Base-by-base conservation (phyloP, 371 early-diverging fungal species). In the Mucor mucedo region DNA sequence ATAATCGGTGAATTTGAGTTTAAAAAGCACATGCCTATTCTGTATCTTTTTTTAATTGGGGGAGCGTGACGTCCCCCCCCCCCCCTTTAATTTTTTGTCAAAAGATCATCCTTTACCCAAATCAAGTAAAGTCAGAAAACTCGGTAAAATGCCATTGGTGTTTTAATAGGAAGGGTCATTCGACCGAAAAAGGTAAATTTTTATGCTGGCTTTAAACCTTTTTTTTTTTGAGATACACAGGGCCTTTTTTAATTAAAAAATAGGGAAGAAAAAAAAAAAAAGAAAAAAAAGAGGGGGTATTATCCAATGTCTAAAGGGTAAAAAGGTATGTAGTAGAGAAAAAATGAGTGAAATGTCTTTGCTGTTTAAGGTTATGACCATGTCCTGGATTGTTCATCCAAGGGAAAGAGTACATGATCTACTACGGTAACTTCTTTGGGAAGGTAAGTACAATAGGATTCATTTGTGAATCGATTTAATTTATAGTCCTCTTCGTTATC, bases 391-490 rank as follows among this genome's bases (percentile, higher is more conserved):
- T 10, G 44, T 11, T 10, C 10, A 13, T n/a, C n/a, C 44, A 42
- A 14, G 44, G n/a, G n/a, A 42, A 14, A n/a, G 4, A 42, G 0
- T 42, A n/a, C 10, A 42, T 42, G 10, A 13, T 42, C 44, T 42
- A 42, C 44, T 14, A 42, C 10, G 11, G 14, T 42, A 14, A 4
- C n/a, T 42, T 14, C 44, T 49, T 49, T n/a, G 10, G 57, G 57
- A 44, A 32, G 30, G 44, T 56, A 56, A 4, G 29, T 44, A 44
- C 42, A 39, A n/a, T 13, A 8, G 27, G 57, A 44, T 9, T 56
- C 44, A 16, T 45, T 56, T 3, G 32, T 44, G 42, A 39, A 56
- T 28, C 57, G 57, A 16, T 56, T 45, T 21, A 49, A 49, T 8
- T 49, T 21, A 27, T 49, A 49, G 0, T n/a, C 49, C 6, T 27